phyloP scores from a whole-genome alignment of 345 rosid genomes.

The Moricandia arvensis region DNA sequence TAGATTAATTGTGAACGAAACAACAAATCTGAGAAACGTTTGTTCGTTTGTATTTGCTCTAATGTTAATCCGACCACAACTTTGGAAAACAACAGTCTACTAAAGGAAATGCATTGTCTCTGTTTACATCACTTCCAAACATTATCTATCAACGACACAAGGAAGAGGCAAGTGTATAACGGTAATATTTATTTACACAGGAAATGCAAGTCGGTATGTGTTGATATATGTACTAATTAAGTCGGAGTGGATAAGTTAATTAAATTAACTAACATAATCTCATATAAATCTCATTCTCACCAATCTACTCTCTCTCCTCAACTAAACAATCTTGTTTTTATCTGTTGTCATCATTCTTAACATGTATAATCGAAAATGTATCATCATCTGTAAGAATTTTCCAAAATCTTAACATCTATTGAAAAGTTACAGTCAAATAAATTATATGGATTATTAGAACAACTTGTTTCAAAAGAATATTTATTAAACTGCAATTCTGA shows the following conservation, averaged over 20 bases:
- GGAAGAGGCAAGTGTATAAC: not conserved
- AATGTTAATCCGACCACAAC: slow-evolving; percentile 1
- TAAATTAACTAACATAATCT: too few relatives aligned
- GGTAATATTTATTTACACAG: slow-evolving; percentile 11
- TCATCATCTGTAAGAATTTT: too few relatives aligned
- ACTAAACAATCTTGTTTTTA: too few relatives aligned
- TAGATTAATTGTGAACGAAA: slow-evolving; percentile 16
- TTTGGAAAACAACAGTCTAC: not conserved
- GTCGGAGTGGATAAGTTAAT: not conserved
- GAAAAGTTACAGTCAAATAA: not conserved
- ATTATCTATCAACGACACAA: not conserved
- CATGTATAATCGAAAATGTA: too few relatives aligned
- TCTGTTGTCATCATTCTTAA: too few relatives aligned
- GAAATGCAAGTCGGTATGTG: not conserved
- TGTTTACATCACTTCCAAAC: not conserved
- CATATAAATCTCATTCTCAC: too few relatives aligned
- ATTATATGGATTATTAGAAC: not conserved
- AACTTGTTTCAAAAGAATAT: slow-evolving; percentile 4
- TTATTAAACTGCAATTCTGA: not conserved
- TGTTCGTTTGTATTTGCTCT: not conserved
- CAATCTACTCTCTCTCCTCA: too few relatives aligned
- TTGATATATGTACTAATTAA: slow-evolving; percentile 1
- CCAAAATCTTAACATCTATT: not conserved
- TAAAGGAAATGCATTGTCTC: not conserved
- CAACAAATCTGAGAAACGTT: slow-evolving; percentile 9